Evolutionary conservation across 2,329 filamentous ascomycete species (phyloP).

Genomic region (Incumbomyces lentus): DNA sequence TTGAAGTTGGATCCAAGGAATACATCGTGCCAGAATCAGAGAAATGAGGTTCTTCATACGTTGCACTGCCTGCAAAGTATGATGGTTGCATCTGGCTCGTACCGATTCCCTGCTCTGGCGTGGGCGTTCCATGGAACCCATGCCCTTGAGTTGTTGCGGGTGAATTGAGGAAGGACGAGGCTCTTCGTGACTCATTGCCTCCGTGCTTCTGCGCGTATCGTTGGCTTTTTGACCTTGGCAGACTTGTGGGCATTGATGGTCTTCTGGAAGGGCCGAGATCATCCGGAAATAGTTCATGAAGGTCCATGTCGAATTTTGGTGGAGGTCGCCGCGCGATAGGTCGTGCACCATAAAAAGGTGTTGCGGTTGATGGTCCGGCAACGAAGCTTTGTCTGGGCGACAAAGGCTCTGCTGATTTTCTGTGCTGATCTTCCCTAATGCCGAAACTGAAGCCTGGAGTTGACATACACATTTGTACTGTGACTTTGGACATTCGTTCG

Average conservation of each 20-base stretch:
- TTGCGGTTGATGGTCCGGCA: conserved; percentile 4
- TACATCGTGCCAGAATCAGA: neutral
- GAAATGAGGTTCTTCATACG: neutral
- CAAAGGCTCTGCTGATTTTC: neutral
- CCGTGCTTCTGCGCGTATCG: neutral
- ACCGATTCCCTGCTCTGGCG: neutral
- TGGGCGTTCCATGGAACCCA: neutral
- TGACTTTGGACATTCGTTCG: conserved; percentile 87
- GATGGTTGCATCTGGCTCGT: neutral
- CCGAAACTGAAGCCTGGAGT: conserved; percentile 64
- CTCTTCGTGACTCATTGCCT: neutral
- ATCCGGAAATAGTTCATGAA: conserved; percentile 42
- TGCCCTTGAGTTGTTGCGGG: neutral
- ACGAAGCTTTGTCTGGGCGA: conserved; percentile 4
- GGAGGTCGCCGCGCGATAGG: conserved; percentile 28
- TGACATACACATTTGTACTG: conserved; percentile 85
- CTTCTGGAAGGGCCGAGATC: conserved; percentile 23
- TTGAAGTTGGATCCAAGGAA: conserved; percentile 3
- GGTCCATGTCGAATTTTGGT: conserved; percentile 50
- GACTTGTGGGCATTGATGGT: neutral
- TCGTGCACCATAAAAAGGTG: conserved; percentile 4
- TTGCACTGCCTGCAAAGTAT: neutral
- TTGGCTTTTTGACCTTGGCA: neutral
- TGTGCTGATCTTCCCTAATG: neutral
- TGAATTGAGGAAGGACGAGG: neutral